phyloP scores from a whole-genome alignment of 257 asterid genomes.

The Nicotiana attenuata region DNA sequence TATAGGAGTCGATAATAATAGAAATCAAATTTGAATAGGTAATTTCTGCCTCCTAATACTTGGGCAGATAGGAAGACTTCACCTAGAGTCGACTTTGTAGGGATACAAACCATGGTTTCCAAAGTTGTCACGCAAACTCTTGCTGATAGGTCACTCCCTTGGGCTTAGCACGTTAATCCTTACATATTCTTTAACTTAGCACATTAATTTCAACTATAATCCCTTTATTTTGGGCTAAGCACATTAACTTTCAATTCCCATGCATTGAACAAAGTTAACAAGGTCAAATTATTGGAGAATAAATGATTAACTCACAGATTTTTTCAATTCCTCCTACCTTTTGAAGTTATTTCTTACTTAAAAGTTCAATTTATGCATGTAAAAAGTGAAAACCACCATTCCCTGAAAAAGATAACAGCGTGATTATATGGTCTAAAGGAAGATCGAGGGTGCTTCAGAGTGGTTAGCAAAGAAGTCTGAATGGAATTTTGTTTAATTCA shows the following conservation, averaged over 20 bases:
- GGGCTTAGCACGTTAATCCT: no score
- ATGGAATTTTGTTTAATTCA: background rate
- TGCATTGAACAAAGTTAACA: background rate
- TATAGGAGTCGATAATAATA: no score
- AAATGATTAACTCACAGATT: background rate
- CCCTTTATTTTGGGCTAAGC: background rate
- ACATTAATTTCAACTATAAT: no score
- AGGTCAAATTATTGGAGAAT: background rate
- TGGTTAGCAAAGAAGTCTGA: background rate
- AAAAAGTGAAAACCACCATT: no score
- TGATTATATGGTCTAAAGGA: background rate
- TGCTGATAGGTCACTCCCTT: no score
- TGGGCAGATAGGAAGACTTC: background rate
- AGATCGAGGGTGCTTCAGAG: background rate
- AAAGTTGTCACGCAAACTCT: background rate
- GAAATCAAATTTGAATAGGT: no score
- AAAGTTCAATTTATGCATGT: no score
- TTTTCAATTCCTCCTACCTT: background rate
- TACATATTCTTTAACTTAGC: no score
- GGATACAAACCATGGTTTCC: background rate
- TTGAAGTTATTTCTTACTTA: no score
- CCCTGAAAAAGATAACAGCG: no score
- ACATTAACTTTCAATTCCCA: no score
- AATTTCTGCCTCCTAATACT: no score
- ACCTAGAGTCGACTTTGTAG: background rate